Evolutionary conservation across 176 grass and related monocot species (phyloP), one percentile per base, ranked within the genome.

Genomic region (Triticum turgidum): DNA sequence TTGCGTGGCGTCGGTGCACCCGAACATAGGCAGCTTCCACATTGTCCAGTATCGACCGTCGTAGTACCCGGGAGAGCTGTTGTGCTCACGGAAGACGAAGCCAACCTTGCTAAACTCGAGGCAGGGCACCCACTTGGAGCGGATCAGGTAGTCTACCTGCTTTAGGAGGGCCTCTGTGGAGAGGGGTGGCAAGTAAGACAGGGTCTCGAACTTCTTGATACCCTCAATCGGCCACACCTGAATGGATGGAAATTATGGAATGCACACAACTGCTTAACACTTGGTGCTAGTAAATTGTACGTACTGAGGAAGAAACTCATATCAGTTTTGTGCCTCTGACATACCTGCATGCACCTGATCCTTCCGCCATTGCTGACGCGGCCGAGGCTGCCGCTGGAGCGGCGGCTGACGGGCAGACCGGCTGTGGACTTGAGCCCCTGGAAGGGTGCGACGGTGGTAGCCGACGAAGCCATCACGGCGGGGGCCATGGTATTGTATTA

Each of bases 201-300:
- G 29, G 65, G 65, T 67, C 65, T 67, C 65, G 65, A 67, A 67
- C 65, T 67, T 67, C 65, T 67, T 67, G 65, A 67, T 67, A 3
- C 65, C 65, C 65, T 67, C 65, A 33, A 67, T 67, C 13, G 65
- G 65, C 64, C 64, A 66, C 64, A 66, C 64, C 64, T 66, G 64
- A 33, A 33, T 33, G 13, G 3, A 15, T 33, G 12, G 24, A 1
- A 32, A 54, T 54, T 54, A 3, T 54, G 51, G 15, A 54, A 54
- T 18, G 61, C n/a, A 63, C 9, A 11, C 61, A 63, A 10, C 62
- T 5, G 64, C 64, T 17, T 15, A 66, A 33, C 64, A 33, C 27
- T 33, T 66, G 0, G 13, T 66, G 13, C 64, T 32, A 66, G 10
- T 5, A 14, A 66, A 13, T 32, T 13, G 45, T 49, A 49, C 45